These are phyloP conservation scores for Phylloporus sp. DNA, from an alignment of 768 basidiomycete genomes.

Conservation along the genomic window DNA sequence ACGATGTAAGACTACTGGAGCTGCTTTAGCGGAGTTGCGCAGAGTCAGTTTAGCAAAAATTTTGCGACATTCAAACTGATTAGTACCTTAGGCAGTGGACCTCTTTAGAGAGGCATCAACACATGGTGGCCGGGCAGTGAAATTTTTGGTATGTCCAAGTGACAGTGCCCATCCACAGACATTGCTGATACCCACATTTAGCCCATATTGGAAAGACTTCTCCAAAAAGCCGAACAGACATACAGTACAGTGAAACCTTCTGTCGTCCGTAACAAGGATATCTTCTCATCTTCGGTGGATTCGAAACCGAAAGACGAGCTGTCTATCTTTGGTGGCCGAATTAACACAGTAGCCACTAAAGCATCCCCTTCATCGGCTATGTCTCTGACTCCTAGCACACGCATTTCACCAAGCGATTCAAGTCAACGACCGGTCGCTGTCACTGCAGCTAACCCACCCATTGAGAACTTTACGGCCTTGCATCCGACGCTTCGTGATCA, in stretches of 20 bases:
- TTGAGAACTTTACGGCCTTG: constrained; percentile 38
- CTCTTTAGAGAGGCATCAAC: constrained; percentile 61
- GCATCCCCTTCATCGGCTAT: constrained; percentile 24
- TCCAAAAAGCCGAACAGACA: constrained; percentile 54
- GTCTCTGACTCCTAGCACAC: constrained; percentile 7
- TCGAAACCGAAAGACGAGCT: constrained; percentile 62
- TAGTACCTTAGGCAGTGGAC: constrained; percentile 43
- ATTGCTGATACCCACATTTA: constrained; percentile 24
- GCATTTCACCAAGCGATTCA: constrained; percentile 14
- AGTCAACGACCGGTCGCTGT: constrained; percentile 28
- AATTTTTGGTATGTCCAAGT: constrained; percentile 56
- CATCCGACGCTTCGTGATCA: constrained; percentile 58
- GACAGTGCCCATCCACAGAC: neutral
- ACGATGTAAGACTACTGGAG: constrained; percentile 63
- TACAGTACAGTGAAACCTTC: constrained; percentile 46
- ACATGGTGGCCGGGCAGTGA: constrained; percentile 63
- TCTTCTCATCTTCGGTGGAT: constrained; percentile 49
- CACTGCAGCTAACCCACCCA: constrained; percentile 25
- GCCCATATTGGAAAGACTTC: constrained; percentile 64
- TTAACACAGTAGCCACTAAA: constrained; percentile 57
- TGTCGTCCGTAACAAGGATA: constrained; percentile 45
- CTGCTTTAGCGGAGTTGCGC: constrained; percentile 64
- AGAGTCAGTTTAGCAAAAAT: constrained; percentile 12
- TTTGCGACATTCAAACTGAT: neutral
- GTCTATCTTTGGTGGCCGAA: constrained; percentile 73